These are phyloP conservation scores for Solanum chmielewskii DNA, from an alignment of 257 asterid genomes.

Conservation along the genomic window DNA sequence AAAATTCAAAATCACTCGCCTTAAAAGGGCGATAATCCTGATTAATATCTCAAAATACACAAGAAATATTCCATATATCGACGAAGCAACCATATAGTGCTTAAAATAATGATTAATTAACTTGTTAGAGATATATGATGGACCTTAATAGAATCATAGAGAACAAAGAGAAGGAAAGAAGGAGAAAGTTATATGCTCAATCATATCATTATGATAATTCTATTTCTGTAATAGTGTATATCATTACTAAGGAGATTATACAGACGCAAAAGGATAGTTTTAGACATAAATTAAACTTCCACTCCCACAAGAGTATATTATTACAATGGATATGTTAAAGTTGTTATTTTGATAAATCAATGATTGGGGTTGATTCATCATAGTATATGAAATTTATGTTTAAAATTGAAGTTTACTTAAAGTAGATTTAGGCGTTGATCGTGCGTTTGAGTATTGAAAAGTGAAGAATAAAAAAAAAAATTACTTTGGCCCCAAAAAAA, in stretches of 20 bases:
- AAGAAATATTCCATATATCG: no score
- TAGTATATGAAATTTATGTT: neutral
- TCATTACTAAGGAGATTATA: neutral
- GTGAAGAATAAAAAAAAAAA: neutral
- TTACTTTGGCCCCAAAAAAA: no score
- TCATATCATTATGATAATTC: neutral
- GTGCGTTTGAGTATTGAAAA: neutral
- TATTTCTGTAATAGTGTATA: neutral
- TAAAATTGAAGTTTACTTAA: neutral
- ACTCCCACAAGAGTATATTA: neutral
- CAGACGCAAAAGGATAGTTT: neutral
- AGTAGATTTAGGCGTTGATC: neutral
- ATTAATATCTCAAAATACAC: neutral
- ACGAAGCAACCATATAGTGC: neutral
- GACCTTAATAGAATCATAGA: neutral
- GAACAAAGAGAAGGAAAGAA: neutral
- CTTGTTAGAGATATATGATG: neutral
- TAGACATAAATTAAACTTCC: neutral
- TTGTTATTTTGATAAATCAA: no score
- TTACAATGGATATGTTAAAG: neutral
- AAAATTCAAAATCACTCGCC: neutral
- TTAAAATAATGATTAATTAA: no score
- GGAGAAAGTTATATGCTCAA: neutral
- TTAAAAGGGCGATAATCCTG: neutral
- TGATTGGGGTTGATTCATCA: neutral